Conservation (phyloP, 2,329 filamentous ascomycete genomes). For the Hyphodiscus sp. region DNA sequence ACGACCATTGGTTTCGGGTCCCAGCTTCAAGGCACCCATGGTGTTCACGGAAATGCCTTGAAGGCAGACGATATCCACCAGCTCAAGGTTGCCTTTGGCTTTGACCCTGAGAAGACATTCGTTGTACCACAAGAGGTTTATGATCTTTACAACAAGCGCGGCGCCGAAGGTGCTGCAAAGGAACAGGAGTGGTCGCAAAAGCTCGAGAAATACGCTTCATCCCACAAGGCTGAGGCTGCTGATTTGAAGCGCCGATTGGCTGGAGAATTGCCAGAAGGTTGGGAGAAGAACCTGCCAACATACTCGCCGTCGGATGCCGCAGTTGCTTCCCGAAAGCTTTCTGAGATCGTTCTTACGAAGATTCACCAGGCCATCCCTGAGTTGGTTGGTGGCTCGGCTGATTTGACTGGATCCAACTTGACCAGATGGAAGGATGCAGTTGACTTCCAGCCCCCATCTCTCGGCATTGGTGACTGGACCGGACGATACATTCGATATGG, state of each 20-base stretch:
- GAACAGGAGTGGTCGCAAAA: conserved; percentile 96
- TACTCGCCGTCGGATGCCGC: conserved; percentile 84
- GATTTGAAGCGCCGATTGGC: conserved; percentile 77
- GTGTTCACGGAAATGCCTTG: conserved; percentile 92
- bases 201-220: conserved; percentile 74
- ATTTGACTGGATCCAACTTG: conserved; percentile 97
- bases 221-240: conserved; percentile 70
- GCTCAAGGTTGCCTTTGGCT: conserved; percentile 92
- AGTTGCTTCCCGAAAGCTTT: conserved; percentile 91
- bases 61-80: conserved; percentile 92
- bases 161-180: conserved; percentile 75
- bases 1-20: conserved; percentile 98
- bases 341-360: conserved; percentile 85
- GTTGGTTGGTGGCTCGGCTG: conserved; percentile 90
- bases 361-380: conserved; percentile 80
- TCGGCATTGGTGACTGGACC: conserved; percentile 78
- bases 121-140: conserved; percentile 92
- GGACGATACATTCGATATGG: conserved; percentile 92
- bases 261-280: conserved; percentile 85
- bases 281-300: conserved; percentile 87
- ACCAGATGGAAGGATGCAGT: conserved; percentile 95
- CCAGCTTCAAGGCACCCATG: conserved; percentile 83
- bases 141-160: conserved; percentile 80
- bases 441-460: conserved; percentile 91
- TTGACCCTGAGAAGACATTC: conserved; percentile 91